Percentiles rank a stretch among this genome's conserved stretches.
phyloP scores from a whole-genome alignment of 805 yeast species.

The Saccharomyces cerevisiae region DNA sequence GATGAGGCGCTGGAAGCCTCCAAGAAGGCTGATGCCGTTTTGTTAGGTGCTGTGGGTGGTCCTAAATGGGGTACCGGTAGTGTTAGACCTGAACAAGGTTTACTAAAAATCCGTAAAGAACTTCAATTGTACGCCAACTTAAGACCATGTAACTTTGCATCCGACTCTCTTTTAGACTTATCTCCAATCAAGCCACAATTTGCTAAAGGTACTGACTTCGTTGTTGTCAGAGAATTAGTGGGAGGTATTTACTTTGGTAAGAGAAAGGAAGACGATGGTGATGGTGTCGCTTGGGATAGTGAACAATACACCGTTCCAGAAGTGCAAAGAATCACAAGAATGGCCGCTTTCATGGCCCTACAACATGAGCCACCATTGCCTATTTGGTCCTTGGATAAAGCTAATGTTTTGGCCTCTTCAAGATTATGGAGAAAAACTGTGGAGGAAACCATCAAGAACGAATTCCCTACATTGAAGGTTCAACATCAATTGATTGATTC shows the following conservation, averaged over 20 bases:
- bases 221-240: conserved; percentile 90
- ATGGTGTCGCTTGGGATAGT: conserved; percentile 85
- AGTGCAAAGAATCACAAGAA: conserved; percentile 90
- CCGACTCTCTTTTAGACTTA: conserved; percentile 72
- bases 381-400: conserved; percentile 93
- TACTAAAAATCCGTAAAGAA: conserved; percentile 89
- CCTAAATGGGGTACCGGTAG: conserved; percentile 98
- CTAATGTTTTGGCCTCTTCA: conserved; percentile 92
- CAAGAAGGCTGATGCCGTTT: conserved; percentile 85
- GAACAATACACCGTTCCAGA: conserved; percentile 88
- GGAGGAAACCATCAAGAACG: conserved; percentile 70
- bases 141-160: conserved; percentile 91
- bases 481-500: conserved; percentile 97
- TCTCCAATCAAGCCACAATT: conserved; percentile 82
- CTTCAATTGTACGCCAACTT: conserved; percentile 89
- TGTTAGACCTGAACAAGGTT: conserved; percentile 96
- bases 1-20: conserved; percentile 78
- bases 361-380: conserved; percentile 93
- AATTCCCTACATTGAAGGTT: conserved; percentile 80
- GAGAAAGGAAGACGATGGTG: conserved; percentile 83
- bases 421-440: conserved; percentile 95
- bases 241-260: conserved; percentile 98
- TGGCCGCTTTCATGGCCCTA: conserved; percentile 95
- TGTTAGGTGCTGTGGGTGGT: conserved; percentile 97
- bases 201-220: conserved; percentile 85